Evolutionary conservation across 768 basidiomycete species (phyloP).

Genomic region (Rhodotorula toruloides): DNA sequence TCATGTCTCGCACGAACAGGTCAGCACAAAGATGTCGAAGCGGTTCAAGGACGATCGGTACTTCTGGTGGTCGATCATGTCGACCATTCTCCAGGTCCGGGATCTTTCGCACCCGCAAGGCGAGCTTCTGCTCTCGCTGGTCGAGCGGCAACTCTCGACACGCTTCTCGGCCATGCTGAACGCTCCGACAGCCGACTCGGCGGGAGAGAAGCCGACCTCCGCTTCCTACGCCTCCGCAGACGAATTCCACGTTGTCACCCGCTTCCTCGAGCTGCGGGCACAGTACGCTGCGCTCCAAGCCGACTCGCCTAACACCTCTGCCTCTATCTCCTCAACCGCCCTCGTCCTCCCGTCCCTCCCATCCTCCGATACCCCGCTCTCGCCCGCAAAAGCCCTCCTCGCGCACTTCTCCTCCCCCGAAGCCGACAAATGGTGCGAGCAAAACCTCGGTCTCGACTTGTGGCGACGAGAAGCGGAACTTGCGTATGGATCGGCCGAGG

Average conservation of each 20-base stretch:
- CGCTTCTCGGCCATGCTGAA: background rate
- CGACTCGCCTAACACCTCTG: background rate
- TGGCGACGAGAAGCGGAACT: constrained; percentile 35
- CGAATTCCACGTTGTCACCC: constrained; percentile 32
- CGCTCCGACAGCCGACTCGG: background rate
- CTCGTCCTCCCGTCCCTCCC: constrained; percentile 20
- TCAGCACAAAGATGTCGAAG: constrained; percentile 19
- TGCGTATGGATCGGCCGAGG: constrained; percentile 5
- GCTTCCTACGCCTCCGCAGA: constrained; percentile 18
- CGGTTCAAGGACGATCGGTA: constrained; percentile 23
- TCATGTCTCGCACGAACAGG: background rate
- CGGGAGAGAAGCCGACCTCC: too few species aligned
- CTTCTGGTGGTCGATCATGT: constrained; percentile 34
- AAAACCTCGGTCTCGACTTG: constrained; percentile 36
- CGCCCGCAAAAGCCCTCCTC: constrained; percentile 1
- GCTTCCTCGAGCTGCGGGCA: constrained; percentile 33
- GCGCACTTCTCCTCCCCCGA: constrained; percentile 23
- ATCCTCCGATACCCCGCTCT: background rate
- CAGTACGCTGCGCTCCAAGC: constrained; percentile 1
- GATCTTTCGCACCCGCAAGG: constrained; percentile 12
- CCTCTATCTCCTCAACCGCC: background rate
- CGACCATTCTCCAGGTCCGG: constrained; percentile 20
- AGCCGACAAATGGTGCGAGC: constrained; percentile 27
- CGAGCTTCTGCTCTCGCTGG: constrained; percentile 28
- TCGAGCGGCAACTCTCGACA: constrained; percentile 26